A percentile compares a stretch with the other conserved stretches of the same genome.
These are phyloP conservation scores for Hymenoscyphus occultus DNA, from an alignment of 2,329 filamentous ascomycete genomes.

Conservation along the genomic window DNA sequence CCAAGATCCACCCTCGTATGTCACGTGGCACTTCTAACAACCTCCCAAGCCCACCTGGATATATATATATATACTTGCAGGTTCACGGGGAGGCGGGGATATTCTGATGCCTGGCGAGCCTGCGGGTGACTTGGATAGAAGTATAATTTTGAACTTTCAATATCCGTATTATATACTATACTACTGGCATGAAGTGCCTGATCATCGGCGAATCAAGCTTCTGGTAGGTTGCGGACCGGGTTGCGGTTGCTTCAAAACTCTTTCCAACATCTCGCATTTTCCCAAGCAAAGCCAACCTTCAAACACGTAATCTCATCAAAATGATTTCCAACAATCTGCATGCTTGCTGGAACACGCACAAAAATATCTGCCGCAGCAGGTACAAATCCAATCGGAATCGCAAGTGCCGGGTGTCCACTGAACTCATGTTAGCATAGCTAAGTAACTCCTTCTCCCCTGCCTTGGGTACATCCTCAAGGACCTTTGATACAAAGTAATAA, in stretches of 20 bases:
- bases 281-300: conserved; percentile 46
- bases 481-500: not conserved
- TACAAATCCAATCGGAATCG: conserved; percentile 48
- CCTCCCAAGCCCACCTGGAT: too few relatives aligned
- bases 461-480: not conserved
- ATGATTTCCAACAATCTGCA: conserved; percentile 53
- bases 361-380: conserved; percentile 36
- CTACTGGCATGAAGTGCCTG: too few relatives aligned
- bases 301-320: conserved; percentile 50
- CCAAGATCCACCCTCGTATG: too few relatives aligned
- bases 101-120: too few relatives aligned
- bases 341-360: conserved; percentile 47
- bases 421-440: not conserved
- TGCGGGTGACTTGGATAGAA: too few relatives aligned
- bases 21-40: too few relatives aligned
- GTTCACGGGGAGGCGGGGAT: too few relatives aligned
- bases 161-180: too few relatives aligned
- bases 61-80: too few relatives aligned
- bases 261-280: conserved; percentile 31
- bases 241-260: conserved; percentile 14
- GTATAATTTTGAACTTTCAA: too few relatives aligned
- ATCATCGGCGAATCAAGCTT: too few relatives aligned
- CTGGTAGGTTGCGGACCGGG: too few relatives aligned
- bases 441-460: not conserved
- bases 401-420: conserved; percentile 51